Evolutionary conservation across 169 alveolate genomes (phyloP), one percentile per base, ranked within the genome.

Genomic region (Plasmodium reichenowi): DNA sequence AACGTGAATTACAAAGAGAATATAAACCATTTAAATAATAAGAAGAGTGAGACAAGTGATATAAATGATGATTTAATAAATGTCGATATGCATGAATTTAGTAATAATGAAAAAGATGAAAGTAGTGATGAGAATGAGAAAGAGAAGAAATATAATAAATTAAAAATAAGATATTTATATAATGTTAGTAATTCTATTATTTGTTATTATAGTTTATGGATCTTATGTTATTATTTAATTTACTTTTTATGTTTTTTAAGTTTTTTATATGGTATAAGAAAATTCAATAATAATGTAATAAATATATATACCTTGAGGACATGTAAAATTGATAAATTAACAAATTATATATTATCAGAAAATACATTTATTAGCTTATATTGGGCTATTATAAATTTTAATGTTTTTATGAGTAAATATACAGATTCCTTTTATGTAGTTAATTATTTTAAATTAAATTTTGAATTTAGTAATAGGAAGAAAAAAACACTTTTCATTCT

Each of bases 21-120:
- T 29, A 67, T 80, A 67, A 70, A 58, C 54, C 45, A 32, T 17
- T 56, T 80, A 52, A 80, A 80, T 80, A 80, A 80, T 48, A 68
- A 67, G 43, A 80, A 80, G 56, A 80, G 67, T 13, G 85, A 80
- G 58, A 80, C 72, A 48, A 80, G 90, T 66, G 90, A 80, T 48
- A 80, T 80, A 54, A 80, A 80, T 80, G 90, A 80, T 45, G 90
- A 80, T 63, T 80, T 80, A 48, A 80, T 80, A 80, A 80, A 80
- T 29, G 72, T 80, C 0, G 90, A 80, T 15, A 80, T 80, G 80
- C 52, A 80, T 60, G 90, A 80, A 43, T 80, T 80, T 80, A 58
- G 90, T 50, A 80, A 80, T 60, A 80, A 80, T 67, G 90, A 80
- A 59, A 80, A 70, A 29, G 90, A 80, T 72, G 90, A 80, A 32